Base-by-base conservation (phyloP, 2,329 filamentous ascomycete genomes). In the Colletotrichum paranaense region DNA sequence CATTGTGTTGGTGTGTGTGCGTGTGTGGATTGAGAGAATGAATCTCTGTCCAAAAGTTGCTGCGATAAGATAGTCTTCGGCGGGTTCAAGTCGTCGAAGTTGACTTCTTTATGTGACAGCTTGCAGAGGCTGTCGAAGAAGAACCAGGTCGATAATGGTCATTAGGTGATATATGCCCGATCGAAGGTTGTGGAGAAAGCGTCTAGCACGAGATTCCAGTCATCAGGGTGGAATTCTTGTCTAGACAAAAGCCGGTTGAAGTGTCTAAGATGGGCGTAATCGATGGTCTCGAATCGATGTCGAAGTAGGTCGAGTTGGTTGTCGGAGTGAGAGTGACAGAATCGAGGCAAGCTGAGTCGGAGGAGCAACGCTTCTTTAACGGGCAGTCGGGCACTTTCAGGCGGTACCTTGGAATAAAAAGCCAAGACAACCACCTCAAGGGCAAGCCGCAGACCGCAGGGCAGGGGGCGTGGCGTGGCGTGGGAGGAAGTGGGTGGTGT, bases 291-390 rank as follows among this genome's bases (percentile, higher is more conserved):
- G 14, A 66, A 32, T 66, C 67, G 55, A 52, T 49, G 64, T 58
- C 63, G 28, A 60, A 42, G 55, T 11, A 32, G 32, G 53, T 24
- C 38, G 59, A 56, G 46, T 59, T 62, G 49, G 24, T 38, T 62
- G 42, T 62, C 8, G 19, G 46, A 66, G 35, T 4, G 30, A 11
- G 35, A 73, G 35, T 12, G 2, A 16, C 14, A 72, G 14, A 32
- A 24, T n/a, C 9, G 66, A 68, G 4, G 22, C 1, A 52, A 49
- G 16, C 26, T 12, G 56, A 70, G 60, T 71, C 46, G 71, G 67
- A 73, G 67, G 71, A 73, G 56, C 62, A 73, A 73, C 66, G 71
- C 71, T 66, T 73, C 71, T 73, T 71, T 73, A 73, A 71, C 67
- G 49, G 46, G 30, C 60, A 9, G 67, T 58, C 67, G 67, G 71